Conservation (phyloP, 129 eudicot genomes). For the Arctium minus region DNA sequence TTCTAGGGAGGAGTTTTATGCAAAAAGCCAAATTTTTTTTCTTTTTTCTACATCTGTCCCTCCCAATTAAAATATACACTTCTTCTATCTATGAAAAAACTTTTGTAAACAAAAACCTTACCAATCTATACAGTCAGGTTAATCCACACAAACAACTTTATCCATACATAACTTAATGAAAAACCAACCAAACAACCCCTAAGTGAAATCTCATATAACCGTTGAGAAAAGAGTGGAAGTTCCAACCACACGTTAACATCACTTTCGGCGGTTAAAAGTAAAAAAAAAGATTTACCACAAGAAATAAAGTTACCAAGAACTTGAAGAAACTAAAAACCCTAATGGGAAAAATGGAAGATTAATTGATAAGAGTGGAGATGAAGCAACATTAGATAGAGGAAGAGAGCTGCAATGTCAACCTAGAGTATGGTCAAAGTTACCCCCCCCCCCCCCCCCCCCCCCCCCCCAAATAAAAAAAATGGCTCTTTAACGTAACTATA, state of each 20-base stretch:
- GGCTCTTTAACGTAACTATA: constrained; percentile 22
- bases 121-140: no score
- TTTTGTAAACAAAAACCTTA: no score
- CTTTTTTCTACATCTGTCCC: no score
- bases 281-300: neutral
- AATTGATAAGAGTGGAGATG: constrained; percentile 52
- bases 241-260: neutral
- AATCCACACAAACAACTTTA: no score
- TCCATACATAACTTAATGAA: no score
- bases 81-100: no score
- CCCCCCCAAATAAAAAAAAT: neutral
- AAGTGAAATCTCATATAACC: neutral
- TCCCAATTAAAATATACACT: no score
- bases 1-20: no score
- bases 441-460: constrained; percentile 17
- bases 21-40: no score
- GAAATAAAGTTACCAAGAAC: neutral
- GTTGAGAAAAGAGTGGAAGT: neutral
- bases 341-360: neutral
- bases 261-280: neutral
- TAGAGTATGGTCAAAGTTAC: constrained; percentile 69
- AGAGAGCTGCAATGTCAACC: constrained; percentile 62
- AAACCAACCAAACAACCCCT: no score
- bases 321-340: neutral
- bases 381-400: constrained; percentile 41